phyloP scores from a whole-genome alignment of 2,329 filamentous ascomycete genomes.

The Cladosporium sp. region DNA sequence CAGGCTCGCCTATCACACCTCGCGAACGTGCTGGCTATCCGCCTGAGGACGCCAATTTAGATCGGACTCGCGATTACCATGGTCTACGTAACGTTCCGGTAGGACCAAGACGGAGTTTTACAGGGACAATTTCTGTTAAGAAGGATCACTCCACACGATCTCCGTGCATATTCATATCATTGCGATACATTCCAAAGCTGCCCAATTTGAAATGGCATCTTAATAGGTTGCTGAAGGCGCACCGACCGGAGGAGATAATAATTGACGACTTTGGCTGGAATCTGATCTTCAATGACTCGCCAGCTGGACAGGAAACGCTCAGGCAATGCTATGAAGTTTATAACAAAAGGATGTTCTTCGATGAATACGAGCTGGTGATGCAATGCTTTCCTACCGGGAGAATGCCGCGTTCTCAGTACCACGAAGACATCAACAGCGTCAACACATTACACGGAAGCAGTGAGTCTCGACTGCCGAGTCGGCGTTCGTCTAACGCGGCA shows the following conservation, averaged over 20 bases:
- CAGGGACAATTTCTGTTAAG: neutral
- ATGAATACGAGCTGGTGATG: slow-evolving; percentile 15
- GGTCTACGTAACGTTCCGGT: slow-evolving; percentile 20
- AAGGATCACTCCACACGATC: neutral
- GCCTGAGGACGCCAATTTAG: neutral
- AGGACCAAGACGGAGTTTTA: slow-evolving; percentile 13
- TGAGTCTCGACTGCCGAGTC: neutral
- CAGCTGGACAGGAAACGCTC: slow-evolving; percentile 4
- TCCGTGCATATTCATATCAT: slow-evolving; percentile 27
- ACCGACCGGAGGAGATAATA: slow-evolving; percentile 11
- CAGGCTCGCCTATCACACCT: neutral
- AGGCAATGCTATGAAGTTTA: slow-evolving; percentile 11
- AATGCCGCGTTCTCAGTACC: neutral
- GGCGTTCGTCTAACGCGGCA: neutral
- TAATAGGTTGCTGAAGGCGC: slow-evolving; percentile 5
- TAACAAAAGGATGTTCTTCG: slow-evolving; percentile 13
- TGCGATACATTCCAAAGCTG: slow-evolving; percentile 15
- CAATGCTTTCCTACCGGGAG: slow-evolving; percentile 11
- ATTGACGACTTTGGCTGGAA: slow-evolving; percentile 25
- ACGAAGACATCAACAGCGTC: neutral
- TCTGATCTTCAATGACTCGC: slow-evolving; percentile 18
- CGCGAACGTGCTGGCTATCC: neutral
- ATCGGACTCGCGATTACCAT: slow-evolving; percentile 12
- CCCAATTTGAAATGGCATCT: slow-evolving; percentile 18
- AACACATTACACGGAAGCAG: neutral